phyloP scores from a whole-genome alignment of 495 filamentous ascomycete genomes.

The Lasiosphaeria miniovina region DNA sequence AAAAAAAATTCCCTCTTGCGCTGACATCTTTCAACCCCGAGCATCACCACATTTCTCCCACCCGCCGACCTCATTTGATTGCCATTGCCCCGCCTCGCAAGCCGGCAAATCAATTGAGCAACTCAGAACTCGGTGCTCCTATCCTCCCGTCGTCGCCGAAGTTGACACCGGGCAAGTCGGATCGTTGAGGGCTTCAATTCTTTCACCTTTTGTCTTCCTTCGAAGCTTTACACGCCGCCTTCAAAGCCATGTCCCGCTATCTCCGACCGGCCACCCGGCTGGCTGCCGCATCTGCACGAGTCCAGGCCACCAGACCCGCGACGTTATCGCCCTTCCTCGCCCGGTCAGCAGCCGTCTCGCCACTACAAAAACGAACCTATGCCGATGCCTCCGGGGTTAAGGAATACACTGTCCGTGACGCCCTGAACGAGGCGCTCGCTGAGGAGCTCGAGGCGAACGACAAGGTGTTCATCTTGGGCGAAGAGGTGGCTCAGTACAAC shows the following conservation, averaged over 20 bases:
- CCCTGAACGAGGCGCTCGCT: constrained; percentile 93
- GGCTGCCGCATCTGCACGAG: constrained; percentile 57
- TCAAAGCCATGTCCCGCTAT: constrained; percentile 59
- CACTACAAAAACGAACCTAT: constrained; percentile 50
- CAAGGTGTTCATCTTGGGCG: constrained; percentile 93
- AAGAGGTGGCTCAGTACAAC: constrained; percentile 99
- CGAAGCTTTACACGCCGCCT: constrained; percentile 12
- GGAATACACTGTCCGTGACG: constrained; percentile 95
- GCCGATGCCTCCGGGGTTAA: constrained; percentile 63
- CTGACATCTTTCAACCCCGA: constrained; percentile 14
- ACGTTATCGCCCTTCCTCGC: constrained; percentile 50
- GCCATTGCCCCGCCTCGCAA: constrained; percentile 12
- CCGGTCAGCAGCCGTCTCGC: constrained; percentile 39
- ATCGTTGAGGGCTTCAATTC: background rate
- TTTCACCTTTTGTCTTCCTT: constrained; percentile 23
- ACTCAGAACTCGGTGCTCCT: constrained; percentile 5
- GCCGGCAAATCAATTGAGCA: constrained; percentile 18
- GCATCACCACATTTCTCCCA: constrained; percentile 5
- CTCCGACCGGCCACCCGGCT: constrained; percentile 78
- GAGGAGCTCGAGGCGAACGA: constrained; percentile 93
- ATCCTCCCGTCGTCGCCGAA: constrained; percentile 3
- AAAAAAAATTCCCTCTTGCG: constrained; percentile 35
- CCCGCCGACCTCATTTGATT: constrained; percentile 16
- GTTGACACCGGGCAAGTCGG: constrained; percentile 9
- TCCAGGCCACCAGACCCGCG: constrained; percentile 43